These are phyloP conservation scores for Anisodus acutangulus DNA, from an alignment of 257 asterid genomes.

Conservation along the genomic window DNA sequence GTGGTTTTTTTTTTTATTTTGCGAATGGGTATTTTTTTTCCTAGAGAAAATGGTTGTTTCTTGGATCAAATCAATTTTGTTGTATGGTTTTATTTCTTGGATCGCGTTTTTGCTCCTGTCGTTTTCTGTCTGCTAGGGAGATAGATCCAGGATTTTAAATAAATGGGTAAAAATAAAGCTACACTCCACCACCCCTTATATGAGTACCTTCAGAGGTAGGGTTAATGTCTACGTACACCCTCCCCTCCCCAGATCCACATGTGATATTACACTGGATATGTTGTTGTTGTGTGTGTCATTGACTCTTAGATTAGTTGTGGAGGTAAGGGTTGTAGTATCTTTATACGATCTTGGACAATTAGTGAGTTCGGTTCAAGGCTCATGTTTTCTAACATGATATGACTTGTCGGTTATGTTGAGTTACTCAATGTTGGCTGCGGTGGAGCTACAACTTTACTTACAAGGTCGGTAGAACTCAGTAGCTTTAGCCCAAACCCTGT, in stretches of 20 bases:
- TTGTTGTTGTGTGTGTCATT: too few relatives aligned
- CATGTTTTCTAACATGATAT: not conserved
- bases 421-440: not conserved
- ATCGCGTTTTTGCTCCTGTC: not conserved
- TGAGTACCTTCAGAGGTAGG: too few relatives aligned
- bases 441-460: too few relatives aligned
- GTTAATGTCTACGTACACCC: too few relatives aligned
- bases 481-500: too few relatives aligned
- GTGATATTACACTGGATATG: too few relatives aligned
- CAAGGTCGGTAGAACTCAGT: too few relatives aligned
- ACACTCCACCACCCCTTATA: not conserved
- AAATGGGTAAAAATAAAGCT: not conserved
- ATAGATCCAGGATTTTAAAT: not conserved
- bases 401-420: not conserved
- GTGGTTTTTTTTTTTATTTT: not conserved
- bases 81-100: not conserved
- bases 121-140: not conserved
- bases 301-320: not conserved
- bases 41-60: not conserved
- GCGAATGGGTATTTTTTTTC: not conserved
- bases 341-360: not conserved
- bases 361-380: not conserved
- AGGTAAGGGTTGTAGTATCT: not conserved
- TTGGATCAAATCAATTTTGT: not conserved
- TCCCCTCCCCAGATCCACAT: too few relatives aligned